Evolutionary conservation across 352 stramenopile species (phyloP).

Genomic region (Halophytophthora batemanensis): DNA sequence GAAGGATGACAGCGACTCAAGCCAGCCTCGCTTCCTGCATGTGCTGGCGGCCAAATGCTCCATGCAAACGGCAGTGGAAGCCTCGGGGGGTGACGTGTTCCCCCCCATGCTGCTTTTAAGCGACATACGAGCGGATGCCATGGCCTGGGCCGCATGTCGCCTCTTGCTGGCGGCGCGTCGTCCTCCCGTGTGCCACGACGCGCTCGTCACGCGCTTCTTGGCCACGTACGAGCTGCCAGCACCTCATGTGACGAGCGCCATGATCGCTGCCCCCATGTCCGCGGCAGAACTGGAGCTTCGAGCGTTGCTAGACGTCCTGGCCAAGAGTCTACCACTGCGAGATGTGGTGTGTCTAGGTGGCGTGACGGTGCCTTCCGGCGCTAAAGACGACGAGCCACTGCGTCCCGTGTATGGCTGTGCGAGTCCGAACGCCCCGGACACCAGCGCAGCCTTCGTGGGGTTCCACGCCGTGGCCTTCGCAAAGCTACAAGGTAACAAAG

Average conservation of each 20-base stretch:
- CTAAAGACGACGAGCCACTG: constrained; percentile 5
- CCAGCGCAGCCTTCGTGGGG: constrained; percentile 37
- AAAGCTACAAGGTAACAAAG: constrained; percentile 32
- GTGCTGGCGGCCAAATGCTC: constrained; percentile 29
- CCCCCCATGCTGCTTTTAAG: constrained; percentile 29
- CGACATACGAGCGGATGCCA: constrained; percentile 39
- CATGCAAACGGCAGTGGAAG: constrained; percentile 12
- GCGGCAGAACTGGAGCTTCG: constrained; percentile 31
- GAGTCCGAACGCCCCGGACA: constrained; percentile 16
- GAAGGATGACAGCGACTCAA: constrained; percentile 6
- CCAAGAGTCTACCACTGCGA: constrained; percentile 36
- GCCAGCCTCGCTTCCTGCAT: constrained; percentile 27
- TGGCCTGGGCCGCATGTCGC: constrained; percentile 48
- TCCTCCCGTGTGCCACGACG: constrained; percentile 38
- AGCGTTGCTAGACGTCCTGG: constrained; percentile 33
- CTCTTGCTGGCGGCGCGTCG: constrained; percentile 33
- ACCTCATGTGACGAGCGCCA: constrained; percentile 17
- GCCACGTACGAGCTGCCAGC: constrained; percentile 32
- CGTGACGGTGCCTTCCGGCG: constrained; percentile 23
- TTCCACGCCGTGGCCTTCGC: constrained; percentile 29
- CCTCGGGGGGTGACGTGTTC: constrained; percentile 14
- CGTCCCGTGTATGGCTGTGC: constrained; percentile 40
- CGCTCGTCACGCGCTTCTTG: constrained; percentile 38
- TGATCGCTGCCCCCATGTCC: constrained; percentile 30
- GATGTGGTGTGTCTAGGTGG: constrained; percentile 36